These are phyloP conservation scores for Helicocarpus griseus DNA, from an alignment of 2,329 filamentous ascomycete genomes.

Conservation along the genomic window DNA sequence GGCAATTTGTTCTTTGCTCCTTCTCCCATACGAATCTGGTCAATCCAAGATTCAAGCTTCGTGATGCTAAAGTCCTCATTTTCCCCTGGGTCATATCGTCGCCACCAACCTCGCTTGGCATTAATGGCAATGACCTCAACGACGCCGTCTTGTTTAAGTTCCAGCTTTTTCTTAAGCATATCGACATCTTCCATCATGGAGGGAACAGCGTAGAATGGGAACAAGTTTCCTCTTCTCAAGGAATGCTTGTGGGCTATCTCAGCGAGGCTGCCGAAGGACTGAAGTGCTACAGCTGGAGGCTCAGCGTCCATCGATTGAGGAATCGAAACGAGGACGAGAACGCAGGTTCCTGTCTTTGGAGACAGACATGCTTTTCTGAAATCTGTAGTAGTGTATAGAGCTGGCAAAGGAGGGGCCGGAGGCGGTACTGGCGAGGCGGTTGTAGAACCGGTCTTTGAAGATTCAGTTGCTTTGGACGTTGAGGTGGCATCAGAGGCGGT, in stretches of 20 bases:
- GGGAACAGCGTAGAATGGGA: conserved; percentile 74
- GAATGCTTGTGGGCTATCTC: conserved; percentile 69
- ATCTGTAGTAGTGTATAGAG: conserved; percentile 53
- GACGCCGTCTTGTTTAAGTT: conserved; percentile 43
- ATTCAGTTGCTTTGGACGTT: conserved; percentile 24
- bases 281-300: conserved; percentile 30
- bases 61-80: conserved; percentile 43
- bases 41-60: conserved; percentile 75
- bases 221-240: conserved; percentile 56
- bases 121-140: conserved; percentile 75
- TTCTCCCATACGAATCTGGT: conserved; percentile 83
- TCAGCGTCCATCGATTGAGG: conserved; percentile 43
- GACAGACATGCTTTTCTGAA: conserved; percentile 64
- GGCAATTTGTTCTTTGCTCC: conserved; percentile 69
- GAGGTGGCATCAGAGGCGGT: conserved; percentile 43
- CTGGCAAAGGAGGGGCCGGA: conserved; percentile 50
- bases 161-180: conserved; percentile 51
- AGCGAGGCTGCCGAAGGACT: conserved; percentile 55
- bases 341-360: conserved; percentile 68
- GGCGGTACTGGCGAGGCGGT: conserved; percentile 35
- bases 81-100: conserved; percentile 51
- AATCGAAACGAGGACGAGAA: conserved; percentile 62
- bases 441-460: conserved; percentile 3
- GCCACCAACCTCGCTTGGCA: conserved; percentile 77
- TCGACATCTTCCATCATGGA: conserved; percentile 47